Evolutionary conservation across 2,329 filamentous ascomycete species (phyloP), one percentile per base, ranked within the genome.

Genomic region (Fusarium sp.): DNA sequence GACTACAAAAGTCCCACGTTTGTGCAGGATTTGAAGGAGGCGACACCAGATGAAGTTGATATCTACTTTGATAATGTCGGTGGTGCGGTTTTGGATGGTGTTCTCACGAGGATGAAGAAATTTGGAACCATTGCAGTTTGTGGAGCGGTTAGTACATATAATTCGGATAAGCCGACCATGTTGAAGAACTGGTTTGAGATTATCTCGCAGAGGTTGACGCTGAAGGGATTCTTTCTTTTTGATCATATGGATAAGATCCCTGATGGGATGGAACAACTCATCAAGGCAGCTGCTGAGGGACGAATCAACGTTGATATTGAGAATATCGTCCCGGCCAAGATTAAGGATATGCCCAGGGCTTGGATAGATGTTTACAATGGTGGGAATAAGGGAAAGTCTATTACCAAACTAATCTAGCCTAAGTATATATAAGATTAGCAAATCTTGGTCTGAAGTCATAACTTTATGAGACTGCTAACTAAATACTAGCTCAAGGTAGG

Each of bases 1-100:
- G 62, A 73, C 42, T 75, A 74, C 20, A 75, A 69, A 17, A 67
- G 44, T 3, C 39, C 62, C 3, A 62, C 39, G 9, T 67, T 67
- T 25, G 2, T 44, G 2, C 33, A 62, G 17, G 49, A 67, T 3
- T 6, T 68, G n/a, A 61, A 66, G 5, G 42, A 25, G 2, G 62
- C 13, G 17, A 68, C 62, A 3, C 47, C 54, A 2, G 54, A 54
- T 1, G 65, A 66, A 20, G 62, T 68, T 5, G 54, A 66, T 36
- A 7, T 68, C 12, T 66, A 49, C n/a, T 68, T 61, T 4, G 54
- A 66, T 25, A 68, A 66, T 20, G 65, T 68, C 11, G 65, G 65
- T 10, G 65, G 65, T 5, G 36, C 41, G 0, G n/a, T 54, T 5
- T n/a, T 68, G 4, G 65, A 66, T 12, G n/a, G 36, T 2, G 54